Conservation (phyloP, 2,329 filamentous ascomycete genomes). For the Aspergillus floridensis region DNA sequence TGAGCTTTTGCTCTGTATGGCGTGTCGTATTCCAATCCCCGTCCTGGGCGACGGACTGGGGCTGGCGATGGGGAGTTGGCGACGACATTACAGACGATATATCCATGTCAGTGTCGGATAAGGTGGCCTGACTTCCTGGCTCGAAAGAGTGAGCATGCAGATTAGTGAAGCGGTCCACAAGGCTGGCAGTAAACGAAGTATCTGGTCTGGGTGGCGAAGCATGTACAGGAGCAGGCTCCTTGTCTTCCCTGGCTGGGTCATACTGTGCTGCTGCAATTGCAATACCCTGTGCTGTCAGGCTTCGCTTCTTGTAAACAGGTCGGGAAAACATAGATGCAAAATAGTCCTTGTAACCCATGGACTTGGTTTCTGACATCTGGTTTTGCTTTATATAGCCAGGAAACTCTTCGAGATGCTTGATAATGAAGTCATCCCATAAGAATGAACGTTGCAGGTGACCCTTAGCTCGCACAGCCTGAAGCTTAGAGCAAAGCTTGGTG, state of each 20-base stretch:
- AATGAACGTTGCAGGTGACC: slow-evolving; percentile 35
- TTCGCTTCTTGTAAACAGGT: slow-evolving; percentile 38
- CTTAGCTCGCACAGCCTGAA: slow-evolving; percentile 31
- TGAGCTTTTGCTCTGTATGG: neutral
- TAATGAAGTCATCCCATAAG: slow-evolving; percentile 49
- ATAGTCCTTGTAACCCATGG: slow-evolving; percentile 39
- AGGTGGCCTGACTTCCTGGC: slow-evolving; percentile 6
- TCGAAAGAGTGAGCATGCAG: slow-evolving; percentile 25
- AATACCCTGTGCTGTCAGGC: slow-evolving; percentile 33
- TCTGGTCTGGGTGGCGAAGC: slow-evolving; percentile 2
- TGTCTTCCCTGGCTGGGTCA: slow-evolving; percentile 5
- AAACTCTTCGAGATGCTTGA: slow-evolving; percentile 40
- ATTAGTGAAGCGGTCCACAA: slow-evolving; percentile 24
- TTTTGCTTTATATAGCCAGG: slow-evolving; percentile 32
- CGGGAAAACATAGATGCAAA: slow-evolving; percentile 34
- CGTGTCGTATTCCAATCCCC: neutral
- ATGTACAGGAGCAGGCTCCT: slow-evolving; percentile 1
- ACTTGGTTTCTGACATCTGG: slow-evolving; percentile 23
- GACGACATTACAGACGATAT: slow-evolving; percentile 10
- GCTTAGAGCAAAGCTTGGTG: slow-evolving; percentile 34
- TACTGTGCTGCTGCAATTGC: slow-evolving; percentile 29
- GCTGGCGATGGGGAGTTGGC: neutral
- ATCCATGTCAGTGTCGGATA: slow-evolving; percentile 15
- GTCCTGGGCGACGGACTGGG: neutral
- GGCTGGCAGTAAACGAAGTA: slow-evolving; percentile 27